Evolutionary conservation across 805 yeast genomes (phyloP).

Genomic region (Wilhelminamyces savonicus): DNA sequence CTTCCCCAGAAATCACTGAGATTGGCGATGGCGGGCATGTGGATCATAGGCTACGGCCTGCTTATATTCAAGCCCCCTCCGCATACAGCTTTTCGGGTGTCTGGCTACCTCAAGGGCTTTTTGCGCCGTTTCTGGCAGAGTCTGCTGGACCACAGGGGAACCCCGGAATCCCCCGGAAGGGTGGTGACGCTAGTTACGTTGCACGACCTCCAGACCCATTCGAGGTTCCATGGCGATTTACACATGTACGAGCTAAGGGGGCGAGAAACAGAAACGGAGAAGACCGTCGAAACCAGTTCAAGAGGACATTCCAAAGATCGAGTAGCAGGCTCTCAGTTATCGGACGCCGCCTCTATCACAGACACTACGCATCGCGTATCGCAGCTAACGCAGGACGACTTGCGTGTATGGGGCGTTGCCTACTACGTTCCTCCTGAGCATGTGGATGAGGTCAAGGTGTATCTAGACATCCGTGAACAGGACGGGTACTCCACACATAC

Average conservation of each 20-base stretch:
- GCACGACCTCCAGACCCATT: slow-evolving; percentile 41
- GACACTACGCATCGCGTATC: neutral
- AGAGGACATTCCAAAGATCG: neutral
- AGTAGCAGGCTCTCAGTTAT: no score
- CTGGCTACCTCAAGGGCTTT: slow-evolving; percentile 73
- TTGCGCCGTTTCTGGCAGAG: slow-evolving; percentile 89
- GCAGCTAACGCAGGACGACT: slow-evolving; percentile 32
- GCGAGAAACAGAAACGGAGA: neutral
- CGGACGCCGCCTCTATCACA: neutral
- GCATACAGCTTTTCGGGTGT: slow-evolving; percentile 49
- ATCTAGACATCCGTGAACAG: slow-evolving; percentile 79
- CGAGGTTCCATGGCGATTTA: slow-evolving; percentile 38
- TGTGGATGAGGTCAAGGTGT: slow-evolving; percentile 55
- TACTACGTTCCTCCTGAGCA: slow-evolving; percentile 67
- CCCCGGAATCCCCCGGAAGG: slow-evolving; percentile 80
- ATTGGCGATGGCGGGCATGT: slow-evolving; percentile 39
- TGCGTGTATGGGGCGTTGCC: slow-evolving; percentile 74
- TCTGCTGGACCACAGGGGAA: slow-evolving; percentile 85
- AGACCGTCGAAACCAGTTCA: neutral
- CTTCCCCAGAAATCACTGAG: no score
- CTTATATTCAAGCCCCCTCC: slow-evolving; percentile 89
- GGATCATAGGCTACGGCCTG: slow-evolving; percentile 91
- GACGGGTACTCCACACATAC: slow-evolving; percentile 76
- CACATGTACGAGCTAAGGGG: slow-evolving; percentile 21
- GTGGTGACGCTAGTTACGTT: slow-evolving; percentile 76